Evolutionary conservation across 352 stramenopile species (phyloP).

Genomic region (Peronosclerospora sorghi): DNA sequence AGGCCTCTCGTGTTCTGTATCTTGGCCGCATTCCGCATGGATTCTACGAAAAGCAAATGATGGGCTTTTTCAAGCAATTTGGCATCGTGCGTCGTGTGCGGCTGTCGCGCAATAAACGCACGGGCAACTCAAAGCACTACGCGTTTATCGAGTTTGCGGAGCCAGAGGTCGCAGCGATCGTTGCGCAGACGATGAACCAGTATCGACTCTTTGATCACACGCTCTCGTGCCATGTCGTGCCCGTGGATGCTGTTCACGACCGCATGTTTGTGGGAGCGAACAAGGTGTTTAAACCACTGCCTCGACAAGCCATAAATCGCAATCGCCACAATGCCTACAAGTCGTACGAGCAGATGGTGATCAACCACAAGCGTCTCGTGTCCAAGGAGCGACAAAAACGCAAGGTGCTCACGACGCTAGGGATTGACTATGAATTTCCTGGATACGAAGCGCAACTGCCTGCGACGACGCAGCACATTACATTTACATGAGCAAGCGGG

Average conservation of each 20-base stretch:
- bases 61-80: slow-evolving; percentile 95
- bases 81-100: slow-evolving; percentile 84
- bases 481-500: slow-evolving; percentile 55
- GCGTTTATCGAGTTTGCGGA: slow-evolving; percentile 94
- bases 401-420: slow-evolving; percentile 54
- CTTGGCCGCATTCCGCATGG: slow-evolving; percentile 92
- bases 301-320: slow-evolving; percentile 54
- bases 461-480: slow-evolving; percentile 68
- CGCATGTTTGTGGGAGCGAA: slow-evolving; percentile 81
- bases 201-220: slow-evolving; percentile 92
- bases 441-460: slow-evolving; percentile 57
- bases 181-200: slow-evolving; percentile 90
- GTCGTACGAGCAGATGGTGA: slow-evolving; percentile 60
- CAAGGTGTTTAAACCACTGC: slow-evolving; percentile 70
- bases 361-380: slow-evolving; percentile 63
- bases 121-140: slow-evolving; percentile 91
- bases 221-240: slow-evolving; percentile 89
- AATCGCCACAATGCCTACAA: slow-evolving; percentile 73
- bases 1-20: slow-evolving; percentile 89
- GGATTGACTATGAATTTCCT: slow-evolving; percentile 81
- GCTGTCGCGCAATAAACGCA: slow-evolving; percentile 92
- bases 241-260: slow-evolving; percentile 77
- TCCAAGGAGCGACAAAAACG: slow-evolving; percentile 72
- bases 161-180: slow-evolving; percentile 86
- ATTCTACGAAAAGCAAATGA: slow-evolving; percentile 95